A percentile compares a stretch with the other conserved stretches of the same genome.
Conservation (phyloP, 257 asterid species). For the Datura wrightii region DNA sequence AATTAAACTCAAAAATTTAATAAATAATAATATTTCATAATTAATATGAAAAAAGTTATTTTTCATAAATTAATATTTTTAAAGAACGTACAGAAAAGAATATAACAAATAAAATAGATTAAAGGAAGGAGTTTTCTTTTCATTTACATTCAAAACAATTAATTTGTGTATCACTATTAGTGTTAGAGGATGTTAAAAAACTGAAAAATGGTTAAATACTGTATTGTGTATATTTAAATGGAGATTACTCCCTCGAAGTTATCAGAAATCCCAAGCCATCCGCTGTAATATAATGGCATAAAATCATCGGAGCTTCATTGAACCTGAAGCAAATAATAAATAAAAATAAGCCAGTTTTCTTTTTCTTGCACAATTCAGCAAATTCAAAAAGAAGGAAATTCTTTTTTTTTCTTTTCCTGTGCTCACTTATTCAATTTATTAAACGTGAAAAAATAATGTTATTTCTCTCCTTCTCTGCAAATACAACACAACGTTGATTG, state of each 20-base stretch:
- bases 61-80: no score
- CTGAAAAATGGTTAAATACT: not conserved
- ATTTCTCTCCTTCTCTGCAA: not conserved
- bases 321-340: not conserved
- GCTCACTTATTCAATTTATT: not conserved
- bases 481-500: not conserved
- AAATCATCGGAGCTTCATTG: not conserved
- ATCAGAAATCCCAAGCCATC: not conserved
- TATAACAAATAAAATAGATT: no score
- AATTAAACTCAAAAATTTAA: no score
- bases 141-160: not conserved
- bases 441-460: not conserved
- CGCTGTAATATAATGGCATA: not conserved
- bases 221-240: not conserved
- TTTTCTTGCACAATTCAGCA: not conserved
- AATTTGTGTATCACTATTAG: not conserved
- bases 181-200: not conserved
- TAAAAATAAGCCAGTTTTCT: not conserved
- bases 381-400: slow-evolving; percentile 4
- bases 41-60: no score
- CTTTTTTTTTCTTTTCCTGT: not conserved
- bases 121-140: not conserved
- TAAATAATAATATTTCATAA: no score
- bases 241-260: not conserved
- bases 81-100: no score